Evolutionary conservation across 495 filamentous ascomycete species (phyloP), one percentile per base, ranked within the genome.

Genomic region (Copromyces sp.): DNA sequence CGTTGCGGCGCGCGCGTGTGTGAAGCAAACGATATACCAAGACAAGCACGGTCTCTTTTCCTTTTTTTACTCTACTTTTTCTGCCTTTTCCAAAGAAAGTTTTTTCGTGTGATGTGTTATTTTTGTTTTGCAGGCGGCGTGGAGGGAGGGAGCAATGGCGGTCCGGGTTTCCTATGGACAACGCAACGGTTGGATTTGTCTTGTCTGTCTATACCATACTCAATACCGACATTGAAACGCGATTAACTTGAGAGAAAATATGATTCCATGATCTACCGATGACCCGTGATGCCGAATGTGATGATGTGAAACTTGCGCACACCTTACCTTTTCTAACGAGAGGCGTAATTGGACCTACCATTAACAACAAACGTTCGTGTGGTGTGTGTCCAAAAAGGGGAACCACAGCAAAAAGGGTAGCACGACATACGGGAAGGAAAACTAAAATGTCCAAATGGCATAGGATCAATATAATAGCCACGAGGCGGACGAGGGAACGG

Each of bases 21-120:
- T 65, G 53, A 35, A 65, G 53, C 53, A 65, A 65, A 65, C 53
- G 53, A 77, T 65, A 69, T 68, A 69, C 74, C 69, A 61, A 68
- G 72, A 75, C 69, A 45, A 68, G 72, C 44, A 53, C 4, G 45
- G 44, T 65, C 45, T 70, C 70, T 44, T 45, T 71, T 71, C 39
- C 44, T 69, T 69, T 73, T 61, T 65, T 40, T 35, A 65, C 53
- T 65, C 14, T 35, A 59, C 47, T 65, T 65, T 45, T 72, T 42
- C 29, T 35, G 45, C 35, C 59, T 65, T 69, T 68, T 9, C 59
- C 70, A 37, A 14, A 40, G 37, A 37, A 44, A 32, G 65, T 40
- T 69, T 41, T 59, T 32, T 44, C 69, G 37, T 17, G 44, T 24
- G 29, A 40, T 35, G 24, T 70, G 44, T 40, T 70, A 59, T 32